Evolutionary conservation across 139 green algal species (phyloP), one percentile per base, ranked within the genome.

Genomic region (Zygnema circumcarinatum): DNA sequence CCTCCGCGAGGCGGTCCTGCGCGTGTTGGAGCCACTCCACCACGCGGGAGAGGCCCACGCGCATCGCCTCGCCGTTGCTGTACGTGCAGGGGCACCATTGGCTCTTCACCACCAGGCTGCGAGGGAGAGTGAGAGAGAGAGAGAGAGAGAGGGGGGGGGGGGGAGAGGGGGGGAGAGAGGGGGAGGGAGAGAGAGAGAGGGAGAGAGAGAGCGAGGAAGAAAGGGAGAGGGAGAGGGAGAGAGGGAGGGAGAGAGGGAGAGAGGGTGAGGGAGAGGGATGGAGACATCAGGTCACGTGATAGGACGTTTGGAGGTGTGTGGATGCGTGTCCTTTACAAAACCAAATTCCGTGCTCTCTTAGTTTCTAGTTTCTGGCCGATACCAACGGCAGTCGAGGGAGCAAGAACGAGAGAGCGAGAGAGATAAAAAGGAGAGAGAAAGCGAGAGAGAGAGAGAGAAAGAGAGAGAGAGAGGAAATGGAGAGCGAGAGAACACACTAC

Each of bases 11-110:
- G 7, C 69, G 11, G 3, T 3, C 16, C 16, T 52, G 35, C 7
- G 11, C 69, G 7, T 78, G 7, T 2, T 68, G 38, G 22, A 86
- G 29, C 79, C 79, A 86, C 31, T 79, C n/a, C 22, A 78, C 79
- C 21, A 86, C 25, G 1, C 41, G 42, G 29, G 40, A n/a, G 0
- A 86, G 56, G 21, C 79, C 79, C 79, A 72, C 47, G 25, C 32
- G 25, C 32, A 86, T 76, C 0, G 31, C 36, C 52, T 86, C 79
- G 2, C 40, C 79, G 3, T 86, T 86, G 42, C 52, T 86, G 79
- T 73, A 86, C 22, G 56, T 86, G 79, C 79, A 86, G 29, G 79
- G 79, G 0, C 79, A 86, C 79, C 79, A 86, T 40, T 74, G 79
- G 42, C 42, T 79, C 22, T 40, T 38, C 29, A 85, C 29, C 52